A percentile compares a stretch with the other conserved stretches of the same genome.
Conservation (phyloP, 1,284 basidiomycete genomes). For the Stereum hirsutum region DNA sequence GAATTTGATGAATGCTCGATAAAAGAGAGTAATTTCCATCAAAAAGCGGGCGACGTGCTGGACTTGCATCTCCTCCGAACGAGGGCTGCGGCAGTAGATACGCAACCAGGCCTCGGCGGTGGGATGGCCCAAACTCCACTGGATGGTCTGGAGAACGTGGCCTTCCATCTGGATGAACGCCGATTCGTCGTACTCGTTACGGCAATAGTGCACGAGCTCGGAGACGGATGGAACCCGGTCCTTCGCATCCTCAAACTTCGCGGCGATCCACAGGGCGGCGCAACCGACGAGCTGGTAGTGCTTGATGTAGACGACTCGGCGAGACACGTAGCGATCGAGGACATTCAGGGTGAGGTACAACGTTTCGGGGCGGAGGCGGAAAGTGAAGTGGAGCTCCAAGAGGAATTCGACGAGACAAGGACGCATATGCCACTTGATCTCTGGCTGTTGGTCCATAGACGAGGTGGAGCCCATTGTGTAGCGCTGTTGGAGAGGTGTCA, state of each 20-base stretch:
- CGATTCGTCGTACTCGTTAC: conserved; percentile 90
- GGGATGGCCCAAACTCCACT: conserved; percentile 96
- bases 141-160: conserved; percentile 92
- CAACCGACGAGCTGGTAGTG: conserved; percentile 99
- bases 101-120: conserved; percentile 97
- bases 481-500: conserved; percentile 35
- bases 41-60: conserved; percentile 94
- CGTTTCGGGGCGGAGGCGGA: conserved; percentile 95
- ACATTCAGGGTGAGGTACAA: conserved; percentile 98
- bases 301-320: conserved; percentile 97
- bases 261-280: conserved; percentile 96
- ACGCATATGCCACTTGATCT: conserved; percentile 98
- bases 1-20: conserved; percentile 88
- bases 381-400: conserved; percentile 96
- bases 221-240: conserved; percentile 94
- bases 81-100: conserved; percentile 61
- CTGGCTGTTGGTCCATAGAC: conserved; percentile 98
- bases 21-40: conserved; percentile 98
- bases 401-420: conserved; percentile 98
- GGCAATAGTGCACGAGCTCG: conserved; percentile 92
- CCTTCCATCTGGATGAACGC: conserved; percentile 98
- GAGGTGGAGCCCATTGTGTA: conserved; percentile 83
- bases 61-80: conserved; percentile 78
- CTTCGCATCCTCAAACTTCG: conserved; percentile 99
- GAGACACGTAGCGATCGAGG: conserved; percentile 97